Conservation (phyloP, 192 early-diverging fungal genomes). For the Coemansia sp. region DNA sequence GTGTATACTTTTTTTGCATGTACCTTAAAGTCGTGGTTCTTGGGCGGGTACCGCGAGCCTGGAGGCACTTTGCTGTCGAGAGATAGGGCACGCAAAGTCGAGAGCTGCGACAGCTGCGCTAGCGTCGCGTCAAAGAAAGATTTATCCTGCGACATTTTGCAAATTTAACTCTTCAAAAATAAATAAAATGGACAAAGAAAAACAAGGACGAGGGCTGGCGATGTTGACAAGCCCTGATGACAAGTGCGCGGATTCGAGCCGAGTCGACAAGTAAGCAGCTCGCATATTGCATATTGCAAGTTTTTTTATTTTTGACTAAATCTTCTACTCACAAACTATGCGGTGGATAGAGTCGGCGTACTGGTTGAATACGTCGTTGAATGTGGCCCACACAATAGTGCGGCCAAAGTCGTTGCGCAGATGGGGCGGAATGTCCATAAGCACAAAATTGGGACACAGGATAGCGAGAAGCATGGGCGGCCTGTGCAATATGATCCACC, state of each 20-base stretch:
- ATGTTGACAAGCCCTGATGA: not conserved
- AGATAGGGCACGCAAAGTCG: slow-evolving; percentile 10
- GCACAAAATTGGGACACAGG: not conserved
- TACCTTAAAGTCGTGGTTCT: slow-evolving; percentile 42
- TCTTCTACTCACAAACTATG: not conserved
- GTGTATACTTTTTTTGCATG: too few relatives aligned
- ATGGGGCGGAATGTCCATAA: not conserved
- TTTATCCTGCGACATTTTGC: slow-evolving; percentile 15
- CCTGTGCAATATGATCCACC: not conserved
- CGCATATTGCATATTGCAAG: too few relatives aligned
- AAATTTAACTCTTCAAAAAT: not conserved
- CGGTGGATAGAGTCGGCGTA: not conserved
- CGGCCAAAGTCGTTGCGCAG: not conserved
- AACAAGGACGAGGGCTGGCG: not conserved
- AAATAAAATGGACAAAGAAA: not conserved
- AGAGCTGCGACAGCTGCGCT: slow-evolving; percentile 40
- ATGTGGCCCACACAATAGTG: not conserved
- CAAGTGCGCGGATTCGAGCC: not conserved
- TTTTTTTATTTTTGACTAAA: too few relatives aligned
- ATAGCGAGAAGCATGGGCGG: not conserved
- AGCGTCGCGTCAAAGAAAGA: slow-evolving; percentile 38
- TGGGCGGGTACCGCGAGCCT: slow-evolving; percentile 28
- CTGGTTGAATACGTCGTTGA: not conserved
- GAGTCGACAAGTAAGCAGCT: not conserved
- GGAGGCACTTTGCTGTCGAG: slow-evolving; percentile 30